phyloP scores from a whole-genome alignment of 192 early-diverging fungal genomes.

The Kickxella alabastrina region DNA sequence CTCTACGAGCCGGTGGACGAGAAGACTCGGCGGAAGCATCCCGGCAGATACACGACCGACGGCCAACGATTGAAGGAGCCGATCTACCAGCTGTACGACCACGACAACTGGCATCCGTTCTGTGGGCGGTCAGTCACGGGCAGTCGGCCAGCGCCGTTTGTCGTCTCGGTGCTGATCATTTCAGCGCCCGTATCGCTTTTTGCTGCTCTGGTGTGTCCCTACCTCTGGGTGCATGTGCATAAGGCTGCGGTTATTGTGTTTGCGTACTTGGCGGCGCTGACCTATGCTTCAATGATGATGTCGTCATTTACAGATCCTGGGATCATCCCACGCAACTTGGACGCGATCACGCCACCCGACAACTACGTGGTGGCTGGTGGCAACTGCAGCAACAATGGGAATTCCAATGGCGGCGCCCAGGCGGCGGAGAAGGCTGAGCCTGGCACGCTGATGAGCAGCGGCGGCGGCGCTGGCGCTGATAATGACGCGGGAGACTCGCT shows the following conservation, averaged over 20 bases:
- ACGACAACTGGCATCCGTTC: constrained; percentile 58
- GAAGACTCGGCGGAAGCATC: constrained; percentile 18
- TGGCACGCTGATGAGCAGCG: neutral
- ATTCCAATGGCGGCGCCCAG: too few species aligned
- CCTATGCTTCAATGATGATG: constrained; percentile 66
- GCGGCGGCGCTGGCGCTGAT: neutral
- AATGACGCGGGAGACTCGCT: neutral
- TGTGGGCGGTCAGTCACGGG: constrained; percentile 66
- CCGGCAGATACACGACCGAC: constrained; percentile 35
- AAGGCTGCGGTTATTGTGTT: constrained; percentile 66
- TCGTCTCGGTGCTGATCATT: constrained; percentile 56
- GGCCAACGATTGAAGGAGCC: constrained; percentile 38
- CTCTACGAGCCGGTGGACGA: constrained; percentile 38
- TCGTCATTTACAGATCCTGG: constrained; percentile 76
- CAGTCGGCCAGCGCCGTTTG: constrained; percentile 59
- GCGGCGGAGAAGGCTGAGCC: neutral
- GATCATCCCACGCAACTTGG: constrained; percentile 67
- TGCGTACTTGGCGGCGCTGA: constrained; percentile 59
- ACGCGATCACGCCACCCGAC: constrained; percentile 52
- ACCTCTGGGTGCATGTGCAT: constrained; percentile 57
- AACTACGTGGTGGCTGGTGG: constrained; percentile 24
- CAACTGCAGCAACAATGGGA: too few species aligned
- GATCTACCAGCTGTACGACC: constrained; percentile 47
- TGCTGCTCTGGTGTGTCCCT: constrained; percentile 61
- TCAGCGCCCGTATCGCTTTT: constrained; percentile 60